Base-by-base conservation (phyloP, 371 early-diverging fungal species). In the Syncephalastrum contaminatum region DNA sequence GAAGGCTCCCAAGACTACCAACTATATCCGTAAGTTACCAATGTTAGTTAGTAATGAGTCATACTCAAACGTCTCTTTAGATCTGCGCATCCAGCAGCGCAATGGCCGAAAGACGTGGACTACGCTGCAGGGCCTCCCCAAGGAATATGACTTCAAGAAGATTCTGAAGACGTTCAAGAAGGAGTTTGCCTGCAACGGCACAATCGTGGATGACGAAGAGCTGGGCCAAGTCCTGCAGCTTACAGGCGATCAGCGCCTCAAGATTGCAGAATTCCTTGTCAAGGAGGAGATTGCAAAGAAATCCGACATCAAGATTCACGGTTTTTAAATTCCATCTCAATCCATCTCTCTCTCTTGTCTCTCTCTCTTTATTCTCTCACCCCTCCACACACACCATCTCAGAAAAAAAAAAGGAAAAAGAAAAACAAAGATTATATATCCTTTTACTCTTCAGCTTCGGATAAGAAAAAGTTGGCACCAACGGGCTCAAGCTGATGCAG, bases 31-130 rank as follows among this genome's bases (percentile, higher is more conserved):
- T 92, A 88, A 73, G 89, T 85, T 47, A 22, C 20, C 16, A 1
- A 8, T 19, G 15, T 39, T 8, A 1, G 19, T 18, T 39, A 12
- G 21, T 19, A 27, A 50, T 18, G 36, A 36, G 50, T 13, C 15
- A 30, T 24, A 1, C 22, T 36, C 55, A 46, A 27, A 47, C 10
- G 4, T 4, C 20, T n/a, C 22, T 53, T 53, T 73, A 91, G 92
- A 97, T 76, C 91, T 97, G 66, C 95, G 99, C 73, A 91, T 97
- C 64, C 96, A 96, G 75, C 97, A 95, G 75, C 91, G 98, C 66
- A 96, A 95, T 80, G 96, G 98, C 57, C 86, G 95, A 71, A 99
- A 99, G 83, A 94, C 96, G 42, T 72, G 95, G 64, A 97, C 99
- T 5, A 95, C 96, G 25, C 82, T 96, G 46, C 63, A 62, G 43